Conservation (phyloP, 1,284 basidiomycete species). For the Porodaedalea pini region DNA sequence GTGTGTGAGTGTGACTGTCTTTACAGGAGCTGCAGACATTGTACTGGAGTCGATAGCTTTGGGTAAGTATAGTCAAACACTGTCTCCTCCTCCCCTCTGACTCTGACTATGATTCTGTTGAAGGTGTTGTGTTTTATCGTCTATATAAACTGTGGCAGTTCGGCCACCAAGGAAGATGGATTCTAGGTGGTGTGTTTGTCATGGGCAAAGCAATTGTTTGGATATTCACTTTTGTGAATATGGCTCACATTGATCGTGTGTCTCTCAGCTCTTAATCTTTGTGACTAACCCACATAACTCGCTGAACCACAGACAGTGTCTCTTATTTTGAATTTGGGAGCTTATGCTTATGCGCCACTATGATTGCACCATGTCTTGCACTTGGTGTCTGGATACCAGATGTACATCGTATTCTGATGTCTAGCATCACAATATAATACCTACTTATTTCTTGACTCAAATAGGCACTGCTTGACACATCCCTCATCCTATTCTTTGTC, state of each 20-base stretch:
- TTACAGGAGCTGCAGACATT: constrained; percentile 1
- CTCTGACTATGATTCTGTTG: neutral
- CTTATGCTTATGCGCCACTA: neutral
- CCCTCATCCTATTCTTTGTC: constrained; percentile 5
- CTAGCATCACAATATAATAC: neutral
- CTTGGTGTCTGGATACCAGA: constrained; percentile 10
- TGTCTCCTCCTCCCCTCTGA: neutral
- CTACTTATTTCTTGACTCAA: neutral
- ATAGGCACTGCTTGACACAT: constrained; percentile 8
- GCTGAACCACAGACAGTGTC: neutral
- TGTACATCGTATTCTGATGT: neutral
- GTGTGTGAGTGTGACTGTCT: constrained; percentile 6
- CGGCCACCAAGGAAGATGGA: neutral
- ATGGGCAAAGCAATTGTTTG: constrained; percentile 6
- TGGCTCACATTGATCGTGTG: neutral
- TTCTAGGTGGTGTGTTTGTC: neutral
- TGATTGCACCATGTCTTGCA: neutral
- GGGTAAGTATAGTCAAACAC: neutral
- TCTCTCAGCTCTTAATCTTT: neutral
- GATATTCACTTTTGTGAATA: constrained; percentile 7
- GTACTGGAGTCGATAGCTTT: constrained; percentile 9
- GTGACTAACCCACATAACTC: neutral
- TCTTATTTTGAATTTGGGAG: neutral
- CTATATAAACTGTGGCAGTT: constrained; percentile 14
- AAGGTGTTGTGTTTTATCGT: constrained; percentile 19